Evolutionary conservation across 2,329 filamentous ascomycete genomes (phyloP).

Genomic region (Cryphonectria carpinicola): DNA sequence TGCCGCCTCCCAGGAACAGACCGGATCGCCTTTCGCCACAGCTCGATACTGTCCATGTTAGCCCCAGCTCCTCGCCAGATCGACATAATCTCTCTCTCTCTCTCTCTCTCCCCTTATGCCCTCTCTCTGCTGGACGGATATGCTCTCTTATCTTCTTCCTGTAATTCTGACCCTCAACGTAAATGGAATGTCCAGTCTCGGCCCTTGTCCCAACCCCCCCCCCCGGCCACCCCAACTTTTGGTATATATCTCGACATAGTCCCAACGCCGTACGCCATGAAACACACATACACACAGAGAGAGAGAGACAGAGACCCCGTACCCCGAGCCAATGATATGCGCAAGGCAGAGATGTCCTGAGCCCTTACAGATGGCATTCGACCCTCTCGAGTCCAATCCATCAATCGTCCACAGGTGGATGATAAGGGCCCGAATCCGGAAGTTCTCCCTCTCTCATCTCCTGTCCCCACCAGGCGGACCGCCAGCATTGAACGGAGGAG

Average conservation of each 20-base stretch:
- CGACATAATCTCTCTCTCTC: neutral
- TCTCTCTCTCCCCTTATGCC: too few relatives aligned
- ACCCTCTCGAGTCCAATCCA: neutral
- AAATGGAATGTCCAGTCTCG: neutral
- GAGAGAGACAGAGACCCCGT: too few relatives aligned
- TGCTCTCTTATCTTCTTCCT: neutral
- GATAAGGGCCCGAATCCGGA: too few relatives aligned
- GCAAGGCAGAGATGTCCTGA: neutral
- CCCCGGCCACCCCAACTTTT: neutral
- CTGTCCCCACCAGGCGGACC: constrained; percentile 47
- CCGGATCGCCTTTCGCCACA: neutral
- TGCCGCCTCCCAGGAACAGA: neutral
- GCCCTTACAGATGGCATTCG: too few relatives aligned
- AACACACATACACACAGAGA: neutral
- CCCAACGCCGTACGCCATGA: constrained; percentile 27
- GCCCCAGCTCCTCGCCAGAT: neutral
- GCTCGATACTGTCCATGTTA: constrained; percentile 1
- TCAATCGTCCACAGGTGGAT: neutral
- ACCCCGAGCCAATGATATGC: neutral
- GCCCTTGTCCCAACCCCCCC: neutral
- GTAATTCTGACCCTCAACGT: neutral
- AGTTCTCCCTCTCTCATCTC: constrained; percentile 36
- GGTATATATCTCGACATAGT: constrained; percentile 10
- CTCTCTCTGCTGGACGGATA: neutral
- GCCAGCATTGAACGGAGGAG: constrained; percentile 45